Conservation (phyloP, 2,329 filamentous ascomycete genomes). For the Pseudogymnoascus sp. region DNA sequence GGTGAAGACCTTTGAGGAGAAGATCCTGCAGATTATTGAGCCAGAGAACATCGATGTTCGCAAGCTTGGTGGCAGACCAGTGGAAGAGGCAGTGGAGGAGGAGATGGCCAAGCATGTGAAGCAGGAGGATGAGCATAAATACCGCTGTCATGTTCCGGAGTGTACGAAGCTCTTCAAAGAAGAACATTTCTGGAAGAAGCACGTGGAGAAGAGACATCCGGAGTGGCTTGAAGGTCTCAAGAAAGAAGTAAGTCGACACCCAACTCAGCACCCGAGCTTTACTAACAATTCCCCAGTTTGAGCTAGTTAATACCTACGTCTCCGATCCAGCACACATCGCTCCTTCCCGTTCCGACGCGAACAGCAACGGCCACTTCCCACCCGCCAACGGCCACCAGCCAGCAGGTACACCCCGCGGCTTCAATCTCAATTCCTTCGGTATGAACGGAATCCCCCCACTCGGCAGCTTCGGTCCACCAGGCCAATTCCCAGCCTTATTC, state of each 20-base stretch:
- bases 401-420: slow-evolving; percentile 81
- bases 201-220: slow-evolving; percentile 87
- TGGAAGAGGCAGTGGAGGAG: slow-evolving; percentile 79
- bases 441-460: slow-evolving; percentile 49
- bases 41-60: slow-evolving; percentile 78
- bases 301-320: slow-evolving; percentile 88
- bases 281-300: slow-evolving; percentile 51
- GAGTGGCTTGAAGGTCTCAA: slow-evolving; percentile 78
- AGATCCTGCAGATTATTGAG: slow-evolving; percentile 84
- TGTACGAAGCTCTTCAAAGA: slow-evolving; percentile 97
- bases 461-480: slow-evolving; percentile 46
- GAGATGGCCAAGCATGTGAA: slow-evolving; percentile 84
- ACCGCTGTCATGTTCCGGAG: slow-evolving; percentile 89
- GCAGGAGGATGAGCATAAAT: slow-evolving; percentile 96
- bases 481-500: slow-evolving; percentile 47
- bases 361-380: slow-evolving; percentile 92
- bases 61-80: slow-evolving; percentile 80
- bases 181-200: slow-evolving; percentile 94
- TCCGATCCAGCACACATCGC: slow-evolving; percentile 91
- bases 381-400: slow-evolving; percentile 65
- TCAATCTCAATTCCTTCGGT: slow-evolving; percentile 69
- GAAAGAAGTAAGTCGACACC: slow-evolving; percentile 60
- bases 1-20: slow-evolving; percentile 98
- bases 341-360: slow-evolving; percentile 84
- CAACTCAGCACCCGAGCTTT: not conserved